Base-by-base conservation (phyloP, 345 rosid species). In the Euphorbia lathyris region DNA sequence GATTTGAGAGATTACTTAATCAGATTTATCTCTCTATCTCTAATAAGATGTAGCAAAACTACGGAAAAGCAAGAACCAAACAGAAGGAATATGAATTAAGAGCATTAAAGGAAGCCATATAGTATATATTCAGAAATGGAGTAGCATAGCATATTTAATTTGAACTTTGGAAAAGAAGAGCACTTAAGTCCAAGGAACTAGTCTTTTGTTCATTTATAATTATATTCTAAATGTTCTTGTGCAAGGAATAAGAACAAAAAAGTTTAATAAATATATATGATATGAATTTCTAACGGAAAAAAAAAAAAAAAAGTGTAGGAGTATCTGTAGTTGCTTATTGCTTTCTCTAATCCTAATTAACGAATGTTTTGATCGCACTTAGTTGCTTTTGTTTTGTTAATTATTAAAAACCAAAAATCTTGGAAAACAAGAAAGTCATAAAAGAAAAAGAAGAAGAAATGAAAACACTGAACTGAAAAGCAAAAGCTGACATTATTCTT, bases 401-500 rank as follows among this genome's bases (percentile, higher is more conserved):
- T 3, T 71, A 42, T 25, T 16, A 63, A 75, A 65, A 67, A 16
- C 3, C 16, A 20, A 53, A 67, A 69, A 80, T 75, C 65, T 74
- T 63, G 56, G 45, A 13, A 62, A 56, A 52, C 22, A 23, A 45
- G 66, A 60, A 50, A 61, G 50, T 45, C 12, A n/a, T 7, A 12
- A 52, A 47, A 53, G 68, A 14, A 40, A 56, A 65, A 53, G 9
- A 4, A 65, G 32, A 65, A 69, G 26, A 43, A 58, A 71, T n/a
- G 9, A 50, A 50, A 58, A 34, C 3, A 2, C 38, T 34, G 7
- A 34, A 34, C 38, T 34, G 38, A 34, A 71, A 77, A 74, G 76
- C 71, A 74, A 80, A 80, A 77, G 83, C 79, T 77, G 83, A 67
- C 78, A 36, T 68, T 70, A 66, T 67, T 72, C 65, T 70, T 69